Evolutionary conservation across 257 asterid genomes (phyloP), one percentile per base, ranked within the genome.

Genomic region (Rubia yunnanensis): DNA sequence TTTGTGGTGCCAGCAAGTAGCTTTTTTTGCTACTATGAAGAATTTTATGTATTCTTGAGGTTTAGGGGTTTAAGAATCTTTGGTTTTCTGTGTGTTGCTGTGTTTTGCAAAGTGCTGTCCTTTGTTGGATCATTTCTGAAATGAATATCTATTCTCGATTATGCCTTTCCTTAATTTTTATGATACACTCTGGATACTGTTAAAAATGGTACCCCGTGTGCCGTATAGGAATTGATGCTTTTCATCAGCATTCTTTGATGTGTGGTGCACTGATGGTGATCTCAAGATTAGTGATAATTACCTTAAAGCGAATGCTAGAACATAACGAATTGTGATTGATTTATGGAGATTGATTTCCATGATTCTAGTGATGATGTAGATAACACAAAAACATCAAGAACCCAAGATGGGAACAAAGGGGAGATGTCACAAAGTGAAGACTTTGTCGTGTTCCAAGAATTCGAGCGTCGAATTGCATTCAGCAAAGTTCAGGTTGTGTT

Each of bases 351-450:
- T 32, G 86, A 86, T 60, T 87, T 92, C 63, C 92, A 86, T 78
- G 78, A 90, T 61, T 65, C 87, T 48, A 82, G 66, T 82, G 79
- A 73, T 77, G 86, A 86, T 57, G 65, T 83, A 41, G 84, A 78
- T 65, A 72, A 83, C 60, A 62, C 85, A 8, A 74, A 79, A 20
- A 83, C 82, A 10, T 80, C 91, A 6, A 86, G 81, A 78, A 48
- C 72, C 50, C 82, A 80, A 17, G 94, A 87, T 55, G 95, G 94
- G 49, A 92, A 77, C 72, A 69, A 87, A 50, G 89, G 97, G 99
- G 96, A 87, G 79, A 86, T 89, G 82, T 83, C 96, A 34, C 95
- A 86, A 71, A 83, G 96, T 77, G 96, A 89, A 81, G 96, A 89
- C 67, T n/a, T n/a, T n/a, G 81, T 92, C 70, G 71, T 89, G 57